A percentile compares a stretch with the other conserved stretches of the same genome.
phyloP scores from a whole-genome alignment of 1,284 basidiomycete genomes.

The Moniliella sp. region DNA sequence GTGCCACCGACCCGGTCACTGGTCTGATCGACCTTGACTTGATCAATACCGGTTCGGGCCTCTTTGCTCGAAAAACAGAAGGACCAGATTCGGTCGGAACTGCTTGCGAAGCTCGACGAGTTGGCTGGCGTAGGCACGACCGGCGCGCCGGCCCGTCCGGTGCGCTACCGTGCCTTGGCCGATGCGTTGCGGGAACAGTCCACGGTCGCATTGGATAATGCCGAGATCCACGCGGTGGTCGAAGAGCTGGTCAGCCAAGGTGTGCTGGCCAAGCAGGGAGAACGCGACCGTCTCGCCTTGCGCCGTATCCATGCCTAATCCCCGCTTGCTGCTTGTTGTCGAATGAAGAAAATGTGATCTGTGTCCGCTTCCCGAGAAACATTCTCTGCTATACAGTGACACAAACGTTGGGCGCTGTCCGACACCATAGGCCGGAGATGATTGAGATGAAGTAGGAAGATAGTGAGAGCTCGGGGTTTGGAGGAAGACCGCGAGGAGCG shows the following conservation, averaged over 20 bases:
- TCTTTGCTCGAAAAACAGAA: slow-evolving; percentile 60
- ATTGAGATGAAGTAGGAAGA: no score
- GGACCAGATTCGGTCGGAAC: no score
- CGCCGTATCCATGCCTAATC: slow-evolving; percentile 9
- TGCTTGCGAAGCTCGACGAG: no score
- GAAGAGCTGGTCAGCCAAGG: slow-evolving; percentile 21
- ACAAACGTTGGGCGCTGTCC: no score
- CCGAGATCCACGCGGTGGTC: slow-evolving; percentile 21
- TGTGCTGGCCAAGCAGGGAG: slow-evolving; percentile 19
- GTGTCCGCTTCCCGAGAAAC: no score
- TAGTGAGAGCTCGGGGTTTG: no score
- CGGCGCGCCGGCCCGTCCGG: slow-evolving; percentile 11
- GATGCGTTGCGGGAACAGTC: slow-evolving; percentile 23
- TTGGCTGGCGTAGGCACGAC: no score
- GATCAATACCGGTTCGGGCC: slow-evolving; percentile 74
- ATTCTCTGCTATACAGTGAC: no score
- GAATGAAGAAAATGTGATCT: no score
- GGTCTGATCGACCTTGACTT: slow-evolving; percentile 89
- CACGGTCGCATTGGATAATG: slow-evolving; percentile 16
- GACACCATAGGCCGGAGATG: no score
- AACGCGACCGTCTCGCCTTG: slow-evolving; percentile 25
- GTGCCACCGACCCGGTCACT: slow-evolving; percentile 56
- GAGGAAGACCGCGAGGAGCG: no score
- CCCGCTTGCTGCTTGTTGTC: no score
- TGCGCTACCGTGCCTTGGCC: slow-evolving; percentile 21